phyloP scores from a whole-genome alignment of 352 stramenopile genomes.

The Plasmopara viticola region DNA sequence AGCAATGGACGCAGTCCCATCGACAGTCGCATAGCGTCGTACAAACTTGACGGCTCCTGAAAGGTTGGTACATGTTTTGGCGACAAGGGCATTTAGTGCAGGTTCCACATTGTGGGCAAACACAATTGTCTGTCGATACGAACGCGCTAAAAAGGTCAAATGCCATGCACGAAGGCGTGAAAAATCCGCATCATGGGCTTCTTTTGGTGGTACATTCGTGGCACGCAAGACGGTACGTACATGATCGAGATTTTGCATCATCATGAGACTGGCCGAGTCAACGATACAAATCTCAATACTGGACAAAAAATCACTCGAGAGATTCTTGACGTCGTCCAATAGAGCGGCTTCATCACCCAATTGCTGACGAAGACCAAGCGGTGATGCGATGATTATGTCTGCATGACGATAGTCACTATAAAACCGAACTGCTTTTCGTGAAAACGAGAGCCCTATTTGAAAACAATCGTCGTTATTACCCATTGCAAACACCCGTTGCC shows the following conservation, averaged over 20 bases:
- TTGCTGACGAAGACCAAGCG: slow-evolving; percentile 59
- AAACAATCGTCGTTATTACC: slow-evolving; percentile 83
- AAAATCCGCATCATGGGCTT: slow-evolving; percentile 71
- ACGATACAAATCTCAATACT: slow-evolving; percentile 79
- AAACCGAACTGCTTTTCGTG: slow-evolving; percentile 57
- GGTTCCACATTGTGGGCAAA: slow-evolving; percentile 60
- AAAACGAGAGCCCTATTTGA: slow-evolving; percentile 66
- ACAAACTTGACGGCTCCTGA: slow-evolving; percentile 48
- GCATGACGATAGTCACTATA: slow-evolving; percentile 76
- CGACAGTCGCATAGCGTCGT: slow-evolving; percentile 40
- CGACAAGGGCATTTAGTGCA: slow-evolving; percentile 49
- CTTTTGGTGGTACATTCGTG: slow-evolving; percentile 55
- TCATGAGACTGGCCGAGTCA: slow-evolving; percentile 67
- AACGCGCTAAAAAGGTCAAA: slow-evolving; percentile 53
- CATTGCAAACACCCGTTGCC: slow-evolving; percentile 61
- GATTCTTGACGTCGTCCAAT: slow-evolving; percentile 32
- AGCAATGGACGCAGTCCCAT: slow-evolving; percentile 49
- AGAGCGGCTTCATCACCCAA: slow-evolving; percentile 59
- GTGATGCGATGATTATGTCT: slow-evolving; percentile 71
- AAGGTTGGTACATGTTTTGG: slow-evolving; percentile 53
- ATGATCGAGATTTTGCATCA: slow-evolving; percentile 82
- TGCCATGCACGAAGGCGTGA: slow-evolving; percentile 69
- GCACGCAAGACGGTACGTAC: slow-evolving; percentile 55
- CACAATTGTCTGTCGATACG: slow-evolving; percentile 71
- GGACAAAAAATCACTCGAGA: slow-evolving; percentile 65